phyloP scores from a whole-genome alignment of 2,329 filamentous ascomycete species.

The Trichoderma sp. region DNA sequence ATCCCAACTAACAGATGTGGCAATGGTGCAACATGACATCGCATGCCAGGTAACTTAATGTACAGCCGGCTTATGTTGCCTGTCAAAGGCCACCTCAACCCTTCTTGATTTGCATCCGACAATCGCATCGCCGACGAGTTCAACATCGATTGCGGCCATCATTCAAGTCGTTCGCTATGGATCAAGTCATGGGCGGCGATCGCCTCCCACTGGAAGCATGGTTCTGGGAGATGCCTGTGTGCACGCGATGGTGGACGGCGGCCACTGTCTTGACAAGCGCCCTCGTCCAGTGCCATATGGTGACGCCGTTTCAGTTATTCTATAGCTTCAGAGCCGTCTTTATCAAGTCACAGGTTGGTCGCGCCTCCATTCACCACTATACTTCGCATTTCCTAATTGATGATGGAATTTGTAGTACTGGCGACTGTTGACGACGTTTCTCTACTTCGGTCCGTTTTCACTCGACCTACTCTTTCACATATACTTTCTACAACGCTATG shows the following conservation, averaged over 20 bases:
- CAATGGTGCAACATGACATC: constrained; percentile 7
- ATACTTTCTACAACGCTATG: constrained; percentile 97
- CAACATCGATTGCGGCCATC: neutral
- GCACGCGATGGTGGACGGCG: constrained; percentile 95
- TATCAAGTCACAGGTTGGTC: constrained; percentile 78
- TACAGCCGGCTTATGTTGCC: neutral
- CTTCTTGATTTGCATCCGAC: neutral
- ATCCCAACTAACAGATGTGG: neutral
- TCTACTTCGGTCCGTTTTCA: constrained; percentile 94
- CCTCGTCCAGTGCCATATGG: constrained; percentile 87
- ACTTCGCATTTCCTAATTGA: constrained; percentile 18
- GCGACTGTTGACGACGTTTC: constrained; percentile 92
- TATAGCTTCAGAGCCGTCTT: constrained; percentile 95
- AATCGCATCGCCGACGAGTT: neutral
- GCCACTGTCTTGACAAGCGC: constrained; percentile 85
- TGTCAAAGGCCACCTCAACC: constrained; percentile 13
- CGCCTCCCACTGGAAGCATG: constrained; percentile 86
- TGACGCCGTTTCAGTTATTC: constrained; percentile 93
- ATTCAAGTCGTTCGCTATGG: constrained; percentile 41
- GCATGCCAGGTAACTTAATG: neutral
- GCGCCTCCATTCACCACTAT: neutral
- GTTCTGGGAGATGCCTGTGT: constrained; percentile 98
- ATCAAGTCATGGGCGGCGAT: constrained; percentile 60
- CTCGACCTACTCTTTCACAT: constrained; percentile 96
- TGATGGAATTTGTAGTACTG: constrained; percentile 66